Conservation (phyloP, 192 early-diverging fungal genomes). For the Coemansia aciculifera region DNA sequence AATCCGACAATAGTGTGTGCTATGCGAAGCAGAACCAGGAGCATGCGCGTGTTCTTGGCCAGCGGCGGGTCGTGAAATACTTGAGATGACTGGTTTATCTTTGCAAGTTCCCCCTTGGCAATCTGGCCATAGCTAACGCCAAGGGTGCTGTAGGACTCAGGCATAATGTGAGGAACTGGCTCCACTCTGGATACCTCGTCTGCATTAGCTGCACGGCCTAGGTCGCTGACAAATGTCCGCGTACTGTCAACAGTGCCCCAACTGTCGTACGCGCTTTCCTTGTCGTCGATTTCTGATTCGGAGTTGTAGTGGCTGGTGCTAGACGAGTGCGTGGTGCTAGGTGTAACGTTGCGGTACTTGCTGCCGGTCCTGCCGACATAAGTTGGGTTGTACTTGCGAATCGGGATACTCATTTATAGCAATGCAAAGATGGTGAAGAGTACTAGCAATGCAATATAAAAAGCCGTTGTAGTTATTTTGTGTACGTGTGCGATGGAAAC, state of each 20-base stretch:
- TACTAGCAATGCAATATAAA: not conserved
- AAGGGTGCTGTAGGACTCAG: slow-evolving; percentile 9
- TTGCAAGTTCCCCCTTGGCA: not conserved
- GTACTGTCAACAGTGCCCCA: slow-evolving; percentile 8
- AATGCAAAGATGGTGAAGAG: not conserved
- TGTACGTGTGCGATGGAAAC: not conserved
- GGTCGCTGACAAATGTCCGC: slow-evolving; percentile 9
- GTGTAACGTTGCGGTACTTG: slow-evolving; percentile 14
- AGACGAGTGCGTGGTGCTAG: slow-evolving; percentile 8
- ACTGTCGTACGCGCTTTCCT: slow-evolving; percentile 7
- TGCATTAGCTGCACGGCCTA: not conserved
- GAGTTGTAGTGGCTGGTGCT: slow-evolving; percentile 13
- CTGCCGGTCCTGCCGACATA: slow-evolving; percentile 9
- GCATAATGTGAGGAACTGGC: slow-evolving; percentile 16
- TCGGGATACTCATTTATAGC: slow-evolving; percentile 13
- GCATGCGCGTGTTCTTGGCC: not conserved
- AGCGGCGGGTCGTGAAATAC: slow-evolving; percentile 2
- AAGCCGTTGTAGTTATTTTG: not conserved
- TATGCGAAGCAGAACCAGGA: slow-evolving; percentile 21
- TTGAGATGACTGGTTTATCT: not conserved
- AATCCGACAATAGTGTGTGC: slow-evolving; percentile 11
- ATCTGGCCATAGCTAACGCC: not conserved
- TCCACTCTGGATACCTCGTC: not conserved
- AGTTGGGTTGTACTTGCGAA: slow-evolving; percentile 19
- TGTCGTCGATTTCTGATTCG: slow-evolving; percentile 10